A percentile compares a stretch with the other conserved stretches of the same genome.
Conservation (phyloP, 805 yeast genomes). For the Zygosaccharomyces pseudorouxii region DNA sequence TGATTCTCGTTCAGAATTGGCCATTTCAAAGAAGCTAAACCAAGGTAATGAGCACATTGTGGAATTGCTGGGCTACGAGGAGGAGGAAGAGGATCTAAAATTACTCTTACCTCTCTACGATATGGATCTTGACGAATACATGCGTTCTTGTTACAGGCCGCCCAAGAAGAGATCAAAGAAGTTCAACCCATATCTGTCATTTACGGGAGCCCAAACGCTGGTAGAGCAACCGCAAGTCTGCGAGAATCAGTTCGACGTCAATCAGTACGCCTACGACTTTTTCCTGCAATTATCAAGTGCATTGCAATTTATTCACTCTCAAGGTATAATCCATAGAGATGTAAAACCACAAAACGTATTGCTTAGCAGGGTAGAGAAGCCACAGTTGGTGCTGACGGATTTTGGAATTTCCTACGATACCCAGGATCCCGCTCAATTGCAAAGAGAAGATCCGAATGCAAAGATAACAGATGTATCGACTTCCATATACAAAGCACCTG, state of each 20-base stretch:
- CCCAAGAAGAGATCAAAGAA: conserved; percentile 3
- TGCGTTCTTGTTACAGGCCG: conserved; percentile 17
- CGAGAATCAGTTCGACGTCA: conserved; percentile 21
- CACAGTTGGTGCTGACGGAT: conserved; percentile 60
- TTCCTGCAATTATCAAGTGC: conserved; percentile 71
- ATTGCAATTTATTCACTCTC: conserved; percentile 72
- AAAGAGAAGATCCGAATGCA: conserved; percentile 25
- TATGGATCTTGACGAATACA: conserved; percentile 18
- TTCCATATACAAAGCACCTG: conserved; percentile 72
- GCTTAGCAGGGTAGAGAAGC: conserved; percentile 39
- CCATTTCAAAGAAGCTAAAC: conserved; percentile 19
- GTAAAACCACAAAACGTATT: conserved; percentile 90
- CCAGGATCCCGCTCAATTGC: conserved; percentile 20
- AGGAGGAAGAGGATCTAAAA: conserved; percentile 17
- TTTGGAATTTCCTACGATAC: conserved; percentile 58
- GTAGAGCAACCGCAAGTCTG: conserved; percentile 1
- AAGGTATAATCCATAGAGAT: conserved; percentile 91
- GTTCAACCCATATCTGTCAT: conserved; percentile 22
- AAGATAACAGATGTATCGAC: conserved; percentile 55
- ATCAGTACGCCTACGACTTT: conserved; percentile 39
- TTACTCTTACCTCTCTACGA: conserved; percentile 20
- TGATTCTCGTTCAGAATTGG: conserved; percentile 25
- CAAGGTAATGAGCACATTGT: conserved; percentile 14
- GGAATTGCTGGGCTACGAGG: conserved; percentile 14
- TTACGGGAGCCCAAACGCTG: not conserved